These are phyloP conservation scores for Rubia tinctorum DNA, from an alignment of 305 asterid genomes.

Conservation along the genomic window DNA sequence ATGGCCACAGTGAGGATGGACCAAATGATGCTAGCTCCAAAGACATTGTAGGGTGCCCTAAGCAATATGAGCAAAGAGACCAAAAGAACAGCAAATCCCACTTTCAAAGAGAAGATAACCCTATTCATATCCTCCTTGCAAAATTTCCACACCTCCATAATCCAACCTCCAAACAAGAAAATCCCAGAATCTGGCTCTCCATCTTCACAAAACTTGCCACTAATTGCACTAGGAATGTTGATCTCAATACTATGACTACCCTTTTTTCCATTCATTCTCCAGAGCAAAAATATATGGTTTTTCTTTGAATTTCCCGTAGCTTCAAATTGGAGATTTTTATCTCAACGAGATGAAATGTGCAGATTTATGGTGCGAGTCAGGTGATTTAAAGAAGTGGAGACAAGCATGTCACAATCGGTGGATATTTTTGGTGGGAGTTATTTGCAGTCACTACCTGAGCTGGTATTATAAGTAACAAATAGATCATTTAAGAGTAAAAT, in stretches of 20 bases:
- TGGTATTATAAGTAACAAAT: no score
- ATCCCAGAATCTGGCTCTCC: not conserved
- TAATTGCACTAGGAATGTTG: slow-evolving; percentile 33
- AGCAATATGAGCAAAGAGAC: slow-evolving; percentile 55
- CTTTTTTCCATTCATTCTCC: slow-evolving; percentile 56
- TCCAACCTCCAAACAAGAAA: slow-evolving; percentile 26
- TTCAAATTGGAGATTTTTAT: not conserved
- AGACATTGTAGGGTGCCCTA: slow-evolving; percentile 44
- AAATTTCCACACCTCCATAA: slow-evolving; percentile 42
- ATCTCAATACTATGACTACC: slow-evolving; percentile 38
- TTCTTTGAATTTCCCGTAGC: slow-evolving; percentile 12
- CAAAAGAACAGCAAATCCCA: slow-evolving; percentile 56
- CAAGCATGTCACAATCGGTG: not conserved
- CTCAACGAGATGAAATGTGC: not conserved
- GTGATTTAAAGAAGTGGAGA: slow-evolving; percentile 31
- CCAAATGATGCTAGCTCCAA: slow-evolving; percentile 61
- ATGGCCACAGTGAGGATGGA: slow-evolving; percentile 66
- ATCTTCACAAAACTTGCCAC: slow-evolving; percentile 24
- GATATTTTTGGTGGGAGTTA: slow-evolving; percentile 16
- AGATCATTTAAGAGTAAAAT: no score
- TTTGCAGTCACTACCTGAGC: no score
- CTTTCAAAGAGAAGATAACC: slow-evolving; percentile 54
- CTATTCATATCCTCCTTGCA: slow-evolving; percentile 55
- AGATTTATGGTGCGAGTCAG: not conserved
- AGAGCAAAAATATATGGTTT: slow-evolving; percentile 4